Evolutionary conservation across 768 basidiomycete genomes (phyloP).

Genomic region (Krasilnikovozyma curviuscula): DNA sequence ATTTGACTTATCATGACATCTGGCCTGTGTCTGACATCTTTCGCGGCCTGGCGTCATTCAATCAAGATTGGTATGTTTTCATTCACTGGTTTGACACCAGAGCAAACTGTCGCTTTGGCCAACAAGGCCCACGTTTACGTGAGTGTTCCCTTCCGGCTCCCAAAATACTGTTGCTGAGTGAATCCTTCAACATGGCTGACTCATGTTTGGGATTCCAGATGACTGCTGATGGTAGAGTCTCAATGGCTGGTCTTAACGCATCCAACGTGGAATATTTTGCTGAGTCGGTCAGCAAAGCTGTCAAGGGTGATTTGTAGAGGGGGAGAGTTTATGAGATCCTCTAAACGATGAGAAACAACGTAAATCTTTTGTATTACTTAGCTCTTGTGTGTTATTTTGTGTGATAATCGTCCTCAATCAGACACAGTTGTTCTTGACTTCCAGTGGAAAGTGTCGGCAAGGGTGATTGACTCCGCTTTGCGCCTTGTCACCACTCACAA

Average conservation of each 20-base stretch:
- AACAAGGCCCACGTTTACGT: slow-evolving; percentile 82
- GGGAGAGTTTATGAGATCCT: too few species aligned
- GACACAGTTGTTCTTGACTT: too few species aligned
- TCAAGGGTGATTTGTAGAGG: slow-evolving; percentile 50
- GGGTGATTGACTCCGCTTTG: too few species aligned
- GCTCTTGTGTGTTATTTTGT: too few species aligned
- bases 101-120: slow-evolving; percentile 62
- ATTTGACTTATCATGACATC: too few species aligned
- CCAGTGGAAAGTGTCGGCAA: too few species aligned
- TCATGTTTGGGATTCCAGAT: background rate
- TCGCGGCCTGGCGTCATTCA: too few species aligned
- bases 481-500: too few species aligned
- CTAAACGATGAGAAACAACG: too few species aligned
- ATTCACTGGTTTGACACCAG: slow-evolving; percentile 65
- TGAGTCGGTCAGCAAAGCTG: slow-evolving; percentile 60
- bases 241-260: slow-evolving; percentile 76
- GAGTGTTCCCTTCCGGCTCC: slow-evolving; percentile 27
- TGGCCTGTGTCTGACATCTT: too few species aligned
- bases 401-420: too few species aligned
- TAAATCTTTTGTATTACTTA: too few species aligned
- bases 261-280: slow-evolving; percentile 80
- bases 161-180: background rate
- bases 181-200: background rate
- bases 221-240: slow-evolving; percentile 36
- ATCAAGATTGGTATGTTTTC: slow-evolving; percentile 28